Evolutionary conservation across 1,284 basidiomycete species (phyloP).

Genomic region (Ganoderma multipileum): DNA sequence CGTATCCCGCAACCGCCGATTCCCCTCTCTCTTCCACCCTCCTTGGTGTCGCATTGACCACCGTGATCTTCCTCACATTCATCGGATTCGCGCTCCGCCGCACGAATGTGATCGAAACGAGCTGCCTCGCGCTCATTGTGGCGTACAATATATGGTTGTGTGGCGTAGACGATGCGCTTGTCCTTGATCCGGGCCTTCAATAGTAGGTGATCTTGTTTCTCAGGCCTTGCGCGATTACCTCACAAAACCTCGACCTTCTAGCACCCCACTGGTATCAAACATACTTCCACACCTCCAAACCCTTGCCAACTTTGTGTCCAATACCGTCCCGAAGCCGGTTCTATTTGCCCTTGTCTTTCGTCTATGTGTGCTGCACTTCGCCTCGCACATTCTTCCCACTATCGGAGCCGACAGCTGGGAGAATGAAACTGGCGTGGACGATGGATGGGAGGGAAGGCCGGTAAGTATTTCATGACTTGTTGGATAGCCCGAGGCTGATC

Average conservation of each 20-base stretch:
- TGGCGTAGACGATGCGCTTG: constrained; percentile 74
- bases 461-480: constrained; percentile 47
- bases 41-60: constrained; percentile 77
- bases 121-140: constrained; percentile 84
- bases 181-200: constrained; percentile 73
- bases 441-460: constrained; percentile 75
- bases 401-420: constrained; percentile 86
- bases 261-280: constrained; percentile 77
- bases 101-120: constrained; percentile 94
- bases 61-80: constrained; percentile 84
- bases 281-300: constrained; percentile 82
- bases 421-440: constrained; percentile 64
- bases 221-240: neutral
- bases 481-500: constrained; percentile 3
- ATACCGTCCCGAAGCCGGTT: constrained; percentile 86
- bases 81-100: constrained; percentile 89
- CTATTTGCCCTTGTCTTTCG: constrained; percentile 86
- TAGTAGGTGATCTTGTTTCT: constrained; percentile 58
- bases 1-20: constrained; percentile 80
- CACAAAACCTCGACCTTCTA: constrained; percentile 36
- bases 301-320: constrained; percentile 78
- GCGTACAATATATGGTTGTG: constrained; percentile 89
- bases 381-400: constrained; percentile 83
- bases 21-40: constrained; percentile 87
- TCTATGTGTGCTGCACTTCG: constrained; percentile 83